A percentile compares a stretch with the other conserved stretches of the same genome.
Conservation (phyloP, 2,329 filamentous ascomycete species). For the Diaporthe eres region DNA sequence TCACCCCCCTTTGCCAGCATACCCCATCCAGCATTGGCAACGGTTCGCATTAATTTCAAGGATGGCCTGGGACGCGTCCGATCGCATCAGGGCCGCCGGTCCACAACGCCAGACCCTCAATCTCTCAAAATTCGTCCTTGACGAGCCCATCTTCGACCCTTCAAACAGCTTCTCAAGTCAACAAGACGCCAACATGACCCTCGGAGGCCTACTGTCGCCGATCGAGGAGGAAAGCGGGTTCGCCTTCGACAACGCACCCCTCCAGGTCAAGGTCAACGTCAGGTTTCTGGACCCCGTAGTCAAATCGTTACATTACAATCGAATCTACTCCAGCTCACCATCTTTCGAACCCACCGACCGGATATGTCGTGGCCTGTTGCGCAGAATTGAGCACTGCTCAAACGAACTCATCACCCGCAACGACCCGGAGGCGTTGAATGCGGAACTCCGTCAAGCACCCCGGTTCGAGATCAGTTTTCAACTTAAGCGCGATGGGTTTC, state of each 20-base stretch:
- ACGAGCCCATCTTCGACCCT: slow-evolving; percentile 27
- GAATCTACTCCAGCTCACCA: slow-evolving; percentile 62
- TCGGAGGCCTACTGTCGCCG: slow-evolving; percentile 32
- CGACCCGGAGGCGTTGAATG: slow-evolving; percentile 62
- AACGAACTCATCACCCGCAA: slow-evolving; percentile 67
- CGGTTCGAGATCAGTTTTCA: slow-evolving; percentile 65
- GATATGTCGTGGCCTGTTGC: slow-evolving; percentile 64
- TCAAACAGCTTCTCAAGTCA: slow-evolving; percentile 21
- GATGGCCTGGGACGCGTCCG: slow-evolving; percentile 37
- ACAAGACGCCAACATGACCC: slow-evolving; percentile 21
- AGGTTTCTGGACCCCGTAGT: slow-evolving; percentile 61
- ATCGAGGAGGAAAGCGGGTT: slow-evolving; percentile 34
- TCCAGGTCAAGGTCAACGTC: slow-evolving; percentile 58
- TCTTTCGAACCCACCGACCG: slow-evolving; percentile 59
- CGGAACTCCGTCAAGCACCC: slow-evolving; percentile 44
- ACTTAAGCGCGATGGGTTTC: slow-evolving; percentile 56
- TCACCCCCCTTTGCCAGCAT: slow-evolving; percentile 10
- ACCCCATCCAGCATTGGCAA: slow-evolving; percentile 17
- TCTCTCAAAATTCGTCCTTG: slow-evolving; percentile 16
- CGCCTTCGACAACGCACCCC: slow-evolving; percentile 27
- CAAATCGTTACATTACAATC: slow-evolving; percentile 55
- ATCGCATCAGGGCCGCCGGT: slow-evolving; percentile 14
- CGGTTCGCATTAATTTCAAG: slow-evolving; percentile 26
- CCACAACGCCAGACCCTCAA: slow-evolving; percentile 33
- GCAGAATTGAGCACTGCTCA: slow-evolving; percentile 65